Evolutionary conservation across 2,329 filamentous ascomycete species (phyloP).

Genomic region (Fusarium oxysporum): DNA sequence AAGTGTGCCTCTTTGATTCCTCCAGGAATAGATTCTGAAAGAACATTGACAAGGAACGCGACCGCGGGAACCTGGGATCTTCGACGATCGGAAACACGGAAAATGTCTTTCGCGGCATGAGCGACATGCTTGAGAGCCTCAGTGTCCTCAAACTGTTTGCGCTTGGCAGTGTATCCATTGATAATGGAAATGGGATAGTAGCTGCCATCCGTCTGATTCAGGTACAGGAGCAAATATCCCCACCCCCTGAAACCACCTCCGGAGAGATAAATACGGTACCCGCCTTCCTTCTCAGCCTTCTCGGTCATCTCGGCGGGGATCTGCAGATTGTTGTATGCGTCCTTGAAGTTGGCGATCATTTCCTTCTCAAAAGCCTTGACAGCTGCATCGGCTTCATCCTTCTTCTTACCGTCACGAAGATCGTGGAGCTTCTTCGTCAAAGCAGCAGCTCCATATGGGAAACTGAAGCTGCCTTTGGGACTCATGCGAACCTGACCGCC

Average conservation of each 20-base stretch:
- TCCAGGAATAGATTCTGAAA: conserved; percentile 68
- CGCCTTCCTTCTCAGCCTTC: conserved; percentile 56
- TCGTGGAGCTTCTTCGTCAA: conserved; percentile 66
- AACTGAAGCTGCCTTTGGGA: conserved; percentile 68
- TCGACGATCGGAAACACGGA: conserved; percentile 73
- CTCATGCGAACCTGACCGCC: conserved; percentile 63
- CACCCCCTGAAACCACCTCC: conserved; percentile 79
- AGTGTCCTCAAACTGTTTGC: conserved; percentile 64
- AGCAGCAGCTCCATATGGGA: conserved; percentile 78
- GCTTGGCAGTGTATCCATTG: conserved; percentile 71
- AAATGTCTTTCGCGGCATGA: conserved; percentile 55
- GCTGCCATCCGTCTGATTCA: conserved; percentile 67
- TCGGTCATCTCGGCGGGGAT: conserved; percentile 64
- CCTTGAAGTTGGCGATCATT: conserved; percentile 63
- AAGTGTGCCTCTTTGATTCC: conserved; percentile 72
- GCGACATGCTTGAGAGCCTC: conserved; percentile 51
- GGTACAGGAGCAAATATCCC: conserved; percentile 72
- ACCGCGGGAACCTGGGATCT: conserved; percentile 76
- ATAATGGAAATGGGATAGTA: conserved; percentile 79
- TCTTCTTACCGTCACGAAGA: conserved; percentile 52
- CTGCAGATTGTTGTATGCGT: conserved; percentile 63
- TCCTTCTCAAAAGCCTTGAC: conserved; percentile 60
- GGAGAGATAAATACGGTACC: conserved; percentile 73
- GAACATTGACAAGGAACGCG: conserved; percentile 72
- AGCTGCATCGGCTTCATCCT: conserved; percentile 55